These are phyloP conservation scores for Pleurotus citrinopileatus DNA, from an alignment of 768 basidiomycete species.

Conservation along the genomic window DNA sequence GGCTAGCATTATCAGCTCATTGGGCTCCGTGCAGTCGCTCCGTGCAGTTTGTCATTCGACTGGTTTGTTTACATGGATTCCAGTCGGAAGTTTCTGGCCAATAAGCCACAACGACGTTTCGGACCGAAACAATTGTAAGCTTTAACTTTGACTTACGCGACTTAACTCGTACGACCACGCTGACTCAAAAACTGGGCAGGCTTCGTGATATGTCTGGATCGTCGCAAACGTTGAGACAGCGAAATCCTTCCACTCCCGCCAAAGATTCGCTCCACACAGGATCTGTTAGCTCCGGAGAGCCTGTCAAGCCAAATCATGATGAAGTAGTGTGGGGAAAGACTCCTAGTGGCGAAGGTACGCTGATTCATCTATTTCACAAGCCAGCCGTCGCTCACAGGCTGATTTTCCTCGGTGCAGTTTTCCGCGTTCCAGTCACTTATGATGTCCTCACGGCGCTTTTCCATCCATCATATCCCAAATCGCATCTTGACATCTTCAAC, in stretches of 20 bases:
- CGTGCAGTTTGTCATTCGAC: not conserved
- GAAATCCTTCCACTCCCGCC: not conserved
- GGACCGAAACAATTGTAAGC: not conserved
- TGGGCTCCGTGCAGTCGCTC: not conserved
- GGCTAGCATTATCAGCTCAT: not conserved
- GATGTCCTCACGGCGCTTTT: conserved; percentile 86
- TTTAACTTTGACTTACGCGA: conserved; percentile 1
- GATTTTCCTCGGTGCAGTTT: conserved; percentile 56
- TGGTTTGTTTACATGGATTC: conserved; percentile 9
- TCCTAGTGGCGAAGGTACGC: conserved; percentile 70
- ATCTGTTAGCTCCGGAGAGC: not conserved
- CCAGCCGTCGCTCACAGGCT: conserved; percentile 7
- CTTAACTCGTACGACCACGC: conserved; percentile 7
- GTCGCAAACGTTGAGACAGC: conserved; percentile 4
- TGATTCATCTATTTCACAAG: not conserved
- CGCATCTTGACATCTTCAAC: conserved; percentile 84
- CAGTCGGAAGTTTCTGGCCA: conserved; percentile 8
- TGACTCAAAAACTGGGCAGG: not conserved
- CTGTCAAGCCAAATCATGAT: conserved; percentile 22
- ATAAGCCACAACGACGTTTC: conserved; percentile 4
- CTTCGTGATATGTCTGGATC: not conserved
- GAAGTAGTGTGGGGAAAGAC: conserved; percentile 91
- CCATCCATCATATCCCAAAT: conserved; percentile 80
- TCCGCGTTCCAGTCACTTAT: conserved; percentile 89
- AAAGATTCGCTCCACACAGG: not conserved